Conservation (phyloP, 129 eudicot species). For the Kitagawia praeruptora region DNA sequence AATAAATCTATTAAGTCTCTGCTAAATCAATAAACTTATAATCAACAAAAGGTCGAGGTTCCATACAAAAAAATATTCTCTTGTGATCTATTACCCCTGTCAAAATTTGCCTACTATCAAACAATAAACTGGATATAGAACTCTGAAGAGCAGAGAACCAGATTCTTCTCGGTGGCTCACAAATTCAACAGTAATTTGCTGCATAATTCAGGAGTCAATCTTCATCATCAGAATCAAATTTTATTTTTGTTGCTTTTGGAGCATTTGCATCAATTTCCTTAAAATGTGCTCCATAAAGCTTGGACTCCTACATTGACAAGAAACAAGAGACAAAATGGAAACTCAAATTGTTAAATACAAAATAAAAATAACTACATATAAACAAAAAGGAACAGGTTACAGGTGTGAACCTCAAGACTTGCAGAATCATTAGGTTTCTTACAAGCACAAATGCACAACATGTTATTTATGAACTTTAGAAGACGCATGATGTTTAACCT, state of each 20-base stretch:
- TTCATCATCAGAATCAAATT: slow-evolving; percentile 67
- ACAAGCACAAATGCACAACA: neutral
- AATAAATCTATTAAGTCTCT: neutral
- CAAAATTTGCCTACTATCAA: neutral
- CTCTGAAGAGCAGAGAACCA: neutral
- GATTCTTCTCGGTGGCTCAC: neutral
- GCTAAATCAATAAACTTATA: neutral
- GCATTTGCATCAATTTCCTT: slow-evolving; percentile 93
- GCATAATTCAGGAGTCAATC: slow-evolving; percentile 28
- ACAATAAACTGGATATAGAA: neutral
- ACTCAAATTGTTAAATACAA: neutral
- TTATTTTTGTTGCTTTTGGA: slow-evolving; percentile 87
- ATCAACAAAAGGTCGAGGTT: neutral
- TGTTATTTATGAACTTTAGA: neutral
- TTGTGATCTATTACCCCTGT: neutral
- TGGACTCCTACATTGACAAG: slow-evolving; percentile 58
- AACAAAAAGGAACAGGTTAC: neutral
- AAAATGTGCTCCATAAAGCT: slow-evolving; percentile 93
- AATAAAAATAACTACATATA: neutral
- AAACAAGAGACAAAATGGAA: neutral
- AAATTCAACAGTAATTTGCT: slow-evolving; percentile 1
- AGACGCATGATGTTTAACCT: neutral
- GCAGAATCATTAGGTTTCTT: neutral
- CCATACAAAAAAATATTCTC: neutral
- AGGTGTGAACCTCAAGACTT: neutral